Evolutionary conservation across 202 grass and related monocot species (phyloP).

Genomic region (Cymbopogon flexuosus): DNA sequence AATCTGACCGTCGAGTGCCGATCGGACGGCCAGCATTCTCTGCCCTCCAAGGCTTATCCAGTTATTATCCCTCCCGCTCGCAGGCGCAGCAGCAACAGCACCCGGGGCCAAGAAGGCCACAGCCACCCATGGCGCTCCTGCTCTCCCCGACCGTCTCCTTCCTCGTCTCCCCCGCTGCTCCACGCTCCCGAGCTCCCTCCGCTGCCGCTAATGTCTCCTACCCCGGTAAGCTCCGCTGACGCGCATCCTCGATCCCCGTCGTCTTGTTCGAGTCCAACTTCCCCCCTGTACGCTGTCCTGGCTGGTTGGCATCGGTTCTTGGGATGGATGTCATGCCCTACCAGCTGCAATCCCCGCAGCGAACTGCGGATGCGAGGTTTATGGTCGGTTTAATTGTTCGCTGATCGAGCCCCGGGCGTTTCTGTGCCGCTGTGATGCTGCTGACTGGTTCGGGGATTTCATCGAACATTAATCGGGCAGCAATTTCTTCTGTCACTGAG

Average conservation of each 20-base stretch:
- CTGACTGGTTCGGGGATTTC: constrained; percentile 34
- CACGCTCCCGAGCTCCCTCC: constrained; percentile 4
- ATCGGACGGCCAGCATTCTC: background rate
- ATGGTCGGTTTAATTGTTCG: background rate
- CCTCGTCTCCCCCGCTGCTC: constrained; percentile 24
- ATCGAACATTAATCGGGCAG: constrained; percentile 8
- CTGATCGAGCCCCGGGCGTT: background rate
- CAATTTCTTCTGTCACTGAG: background rate
- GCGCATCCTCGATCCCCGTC: background rate
- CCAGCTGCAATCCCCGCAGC: background rate
- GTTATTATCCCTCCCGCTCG: constrained; percentile 2
- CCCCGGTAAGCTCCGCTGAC: constrained; percentile 28
- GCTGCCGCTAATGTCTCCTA: background rate
- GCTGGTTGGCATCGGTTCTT: background rate
- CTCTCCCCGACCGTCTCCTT: constrained; percentile 48
- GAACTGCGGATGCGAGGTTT: background rate
- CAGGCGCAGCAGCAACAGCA: constrained; percentile 1
- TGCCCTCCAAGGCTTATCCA: constrained; percentile 2
- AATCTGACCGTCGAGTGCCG: background rate
- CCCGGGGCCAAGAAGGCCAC: constrained; percentile 19
- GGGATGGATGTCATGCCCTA: background rate
- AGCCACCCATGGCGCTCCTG: constrained; percentile 64
- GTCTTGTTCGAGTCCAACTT: background rate
- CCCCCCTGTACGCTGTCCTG: background rate
- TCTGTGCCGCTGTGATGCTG: constrained; percentile 5